Conservation (phyloP, 352 stramenopile species). For the Achlya hypogyna region DNA sequence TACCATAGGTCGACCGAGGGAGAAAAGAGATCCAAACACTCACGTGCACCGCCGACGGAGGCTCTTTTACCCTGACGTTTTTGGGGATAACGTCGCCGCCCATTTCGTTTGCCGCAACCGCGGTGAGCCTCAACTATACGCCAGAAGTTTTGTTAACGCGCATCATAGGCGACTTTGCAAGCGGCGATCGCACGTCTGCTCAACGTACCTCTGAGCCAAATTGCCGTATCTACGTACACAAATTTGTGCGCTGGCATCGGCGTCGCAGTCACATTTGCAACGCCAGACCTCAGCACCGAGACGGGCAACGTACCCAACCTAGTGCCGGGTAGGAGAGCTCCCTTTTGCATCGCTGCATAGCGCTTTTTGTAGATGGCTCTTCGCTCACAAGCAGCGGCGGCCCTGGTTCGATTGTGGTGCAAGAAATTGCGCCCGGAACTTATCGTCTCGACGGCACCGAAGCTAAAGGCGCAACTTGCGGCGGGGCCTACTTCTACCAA, state of each 20-base stretch:
- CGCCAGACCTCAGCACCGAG: slow-evolving; percentile 44
- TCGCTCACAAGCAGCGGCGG: slow-evolving; percentile 18
- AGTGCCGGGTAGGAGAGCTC: not conserved
- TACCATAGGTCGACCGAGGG: not conserved
- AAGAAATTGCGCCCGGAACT: slow-evolving; percentile 46
- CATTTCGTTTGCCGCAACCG: slow-evolving; percentile 46
- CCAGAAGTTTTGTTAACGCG: not conserved
- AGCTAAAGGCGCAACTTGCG: slow-evolving; percentile 60
- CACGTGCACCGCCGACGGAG: slow-evolving; percentile 61
- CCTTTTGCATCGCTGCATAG: no score
- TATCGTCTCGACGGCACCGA: slow-evolving; percentile 46
- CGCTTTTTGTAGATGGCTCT: slow-evolving; percentile 12
- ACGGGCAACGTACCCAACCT: slow-evolving; percentile 52
- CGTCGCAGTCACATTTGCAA: slow-evolving; percentile 45
- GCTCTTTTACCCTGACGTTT: slow-evolving; percentile 59
- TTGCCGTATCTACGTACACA: slow-evolving; percentile 50
- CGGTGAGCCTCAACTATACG: not conserved
- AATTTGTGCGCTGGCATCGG: slow-evolving; percentile 38
- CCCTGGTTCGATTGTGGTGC: slow-evolving; percentile 28
- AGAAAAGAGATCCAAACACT: slow-evolving; percentile 63
- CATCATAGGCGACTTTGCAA: slow-evolving; percentile 32
- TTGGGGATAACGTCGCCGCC: slow-evolving; percentile 38
- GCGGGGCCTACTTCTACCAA: slow-evolving; percentile 61
- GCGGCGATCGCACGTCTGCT: slow-evolving; percentile 44
- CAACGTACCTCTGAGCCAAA: slow-evolving; percentile 39